Evolutionary conservation across 345 rosid species (phyloP).

Genomic region (Eucalyptus cloeziana): DNA sequence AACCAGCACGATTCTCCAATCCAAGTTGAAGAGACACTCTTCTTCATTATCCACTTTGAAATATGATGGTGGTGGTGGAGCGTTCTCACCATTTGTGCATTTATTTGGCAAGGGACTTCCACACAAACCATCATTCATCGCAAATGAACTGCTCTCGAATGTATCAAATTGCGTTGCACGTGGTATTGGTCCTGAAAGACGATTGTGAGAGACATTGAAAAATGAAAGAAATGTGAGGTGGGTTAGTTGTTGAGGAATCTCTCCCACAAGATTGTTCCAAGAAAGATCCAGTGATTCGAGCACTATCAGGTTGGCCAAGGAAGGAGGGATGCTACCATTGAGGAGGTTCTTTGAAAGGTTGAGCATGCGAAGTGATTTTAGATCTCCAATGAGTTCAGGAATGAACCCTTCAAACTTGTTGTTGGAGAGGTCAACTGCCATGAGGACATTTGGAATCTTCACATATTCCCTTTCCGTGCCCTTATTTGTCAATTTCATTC

Average conservation of each 20-base stretch:
- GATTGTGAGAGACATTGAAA: neutral
- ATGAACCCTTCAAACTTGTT: neutral
- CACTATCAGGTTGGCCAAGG: neutral
- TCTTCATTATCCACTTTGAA: neutral
- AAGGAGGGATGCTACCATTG: neutral
- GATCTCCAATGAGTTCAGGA: neutral
- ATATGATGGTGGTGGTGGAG: neutral
- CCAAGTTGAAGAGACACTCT: neutral
- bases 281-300: neutral
- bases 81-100: neutral
- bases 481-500: neutral
- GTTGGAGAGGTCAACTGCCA: neutral
- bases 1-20: neutral
- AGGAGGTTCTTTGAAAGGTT: neutral
- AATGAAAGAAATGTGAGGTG: neutral
- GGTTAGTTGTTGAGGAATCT: neutral
- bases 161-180: neutral
- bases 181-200: neutral
- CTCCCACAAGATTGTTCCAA: neutral
- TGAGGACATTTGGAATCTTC: accelerated
- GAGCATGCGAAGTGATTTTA: neutral
- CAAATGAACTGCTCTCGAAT: neutral
- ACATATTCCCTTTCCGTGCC: neutral
- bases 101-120: neutral
- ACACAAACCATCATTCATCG: neutral